Percentiles rank a stretch among this genome's conserved stretches.
Evolutionary conservation across 2,329 filamentous ascomycete species (phyloP).

Genomic region (Pseudogymnoascus sp.): DNA sequence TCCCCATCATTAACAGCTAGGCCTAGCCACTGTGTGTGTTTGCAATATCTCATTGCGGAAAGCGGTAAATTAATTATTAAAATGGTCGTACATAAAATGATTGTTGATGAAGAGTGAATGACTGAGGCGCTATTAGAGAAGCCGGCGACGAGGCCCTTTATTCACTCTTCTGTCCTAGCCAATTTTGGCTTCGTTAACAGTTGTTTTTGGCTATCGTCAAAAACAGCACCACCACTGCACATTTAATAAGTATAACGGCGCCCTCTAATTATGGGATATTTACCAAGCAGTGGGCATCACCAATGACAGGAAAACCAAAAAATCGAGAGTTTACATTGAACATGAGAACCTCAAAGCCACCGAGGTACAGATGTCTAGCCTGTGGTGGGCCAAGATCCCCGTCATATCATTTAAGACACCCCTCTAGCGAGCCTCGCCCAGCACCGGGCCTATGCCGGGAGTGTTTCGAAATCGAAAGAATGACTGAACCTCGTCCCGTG

Average conservation of each 20-base stretch:
- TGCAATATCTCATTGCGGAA: slow-evolving; percentile 15
- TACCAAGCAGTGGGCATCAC: slow-evolving; percentile 9
- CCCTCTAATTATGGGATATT: slow-evolving; percentile 6
- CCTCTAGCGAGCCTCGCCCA: slow-evolving; percentile 10
- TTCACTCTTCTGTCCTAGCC: slow-evolving; percentile 12
- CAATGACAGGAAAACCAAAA: slow-evolving; percentile 1
- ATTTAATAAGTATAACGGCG: slow-evolving; percentile 10
- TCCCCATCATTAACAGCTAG: slow-evolving; percentile 13
- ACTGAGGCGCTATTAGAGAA: background rate
- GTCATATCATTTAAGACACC: slow-evolving; percentile 14
- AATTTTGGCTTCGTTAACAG: background rate
- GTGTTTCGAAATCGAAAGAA: slow-evolving; percentile 10
- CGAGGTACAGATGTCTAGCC: slow-evolving; percentile 12
- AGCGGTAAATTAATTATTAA: background rate
- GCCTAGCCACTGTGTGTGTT: slow-evolving; percentile 16
- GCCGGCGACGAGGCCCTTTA: background rate
- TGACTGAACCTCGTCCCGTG: background rate
- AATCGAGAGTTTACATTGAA: slow-evolving; percentile 7
- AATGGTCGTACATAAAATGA: background rate
- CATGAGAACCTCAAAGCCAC: background rate
- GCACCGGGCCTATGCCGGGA: slow-evolving; percentile 11
- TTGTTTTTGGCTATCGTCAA: slow-evolving; percentile 8
- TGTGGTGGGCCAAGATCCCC: slow-evolving; percentile 13
- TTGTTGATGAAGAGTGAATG: background rate
- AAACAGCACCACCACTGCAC: slow-evolving; percentile 10